Base-by-base conservation (phyloP, 1,284 basidiomycete genomes). In the Tilletia setariae region DNA sequence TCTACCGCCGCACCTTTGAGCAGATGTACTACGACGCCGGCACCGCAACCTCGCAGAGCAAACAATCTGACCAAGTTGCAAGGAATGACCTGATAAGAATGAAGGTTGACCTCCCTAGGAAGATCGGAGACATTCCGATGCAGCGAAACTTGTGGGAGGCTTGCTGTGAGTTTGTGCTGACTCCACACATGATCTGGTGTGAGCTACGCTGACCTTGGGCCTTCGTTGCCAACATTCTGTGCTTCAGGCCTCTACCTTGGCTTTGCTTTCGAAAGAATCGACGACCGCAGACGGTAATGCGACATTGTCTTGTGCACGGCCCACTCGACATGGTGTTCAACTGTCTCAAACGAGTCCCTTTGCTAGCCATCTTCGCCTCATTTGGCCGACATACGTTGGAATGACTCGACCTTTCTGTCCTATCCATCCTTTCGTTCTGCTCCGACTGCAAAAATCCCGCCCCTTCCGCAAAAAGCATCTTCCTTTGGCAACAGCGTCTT, bases 1-100 rank as follows among this genome's bases (percentile, higher is more conserved):
- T 90, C 2, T 98, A 94, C 85, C 90, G 89, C 79, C 87, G 90
- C 79, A 90, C 92, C 72, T 98, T 99, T 63, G 76, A 74, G 28
- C 69, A 81, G 61, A 72, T 82, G 30, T 77, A 77, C 44, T 59
- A 71, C 35, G 74, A 80, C 21, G 75, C 71, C 0, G 69, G 70
- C n/a, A 47, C 62, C 3, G 44, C 69, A 8, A 30, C 42, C 15
- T 68, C 70, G 28, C 70, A 74, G 21, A 74, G 74, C n/a, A 61
- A 64, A 23, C 68, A 75, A 19, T 69, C 78, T 25, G 70, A 75
- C 56, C 49, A 61, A 7, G 51, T 72, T n/a, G 49, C 64, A n/a
- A 19, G 25, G 44, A 28, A 42, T 4, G 72, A 74, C 11, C n/a
- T 61, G 56, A 21, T 28, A 30, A 19, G 30, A 30, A 32, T 35